Conservation (phyloP, 441 rosid species). For the Pelargonium australe region DNA sequence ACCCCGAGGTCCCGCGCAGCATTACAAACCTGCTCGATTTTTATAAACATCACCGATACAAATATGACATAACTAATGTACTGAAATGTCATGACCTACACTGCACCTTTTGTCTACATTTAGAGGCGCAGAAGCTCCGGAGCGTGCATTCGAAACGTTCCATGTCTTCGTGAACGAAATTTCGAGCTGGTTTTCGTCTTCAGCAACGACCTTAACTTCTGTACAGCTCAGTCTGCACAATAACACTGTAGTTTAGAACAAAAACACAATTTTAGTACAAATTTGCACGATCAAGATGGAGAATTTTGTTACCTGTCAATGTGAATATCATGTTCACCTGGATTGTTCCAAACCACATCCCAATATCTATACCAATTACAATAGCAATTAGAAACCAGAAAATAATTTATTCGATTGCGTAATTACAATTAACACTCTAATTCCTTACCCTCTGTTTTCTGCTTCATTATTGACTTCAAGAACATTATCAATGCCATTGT, state of each 20-base stretch:
- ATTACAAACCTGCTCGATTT: slow-evolving; percentile 41
- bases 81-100: not conserved
- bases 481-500: slow-evolving; percentile 68
- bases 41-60: not conserved
- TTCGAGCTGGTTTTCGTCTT: slow-evolving; percentile 42
- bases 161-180: slow-evolving; percentile 43
- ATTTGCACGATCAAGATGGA: not conserved
- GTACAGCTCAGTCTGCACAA: slow-evolving; percentile 40
- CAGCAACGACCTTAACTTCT: slow-evolving; percentile 31
- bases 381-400: not conserved
- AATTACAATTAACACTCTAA: not conserved
- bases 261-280: slow-evolving; percentile 10
- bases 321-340: slow-evolving; percentile 24
- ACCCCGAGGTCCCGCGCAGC: slow-evolving; percentile 72
- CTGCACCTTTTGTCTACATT: slow-evolving; percentile 42
- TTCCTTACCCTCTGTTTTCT: slow-evolving; percentile 19
- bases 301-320: not conserved
- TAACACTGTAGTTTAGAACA: not conserved
- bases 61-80: too few relatives aligned
- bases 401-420: too few relatives aligned
- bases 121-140: slow-evolving; percentile 29
- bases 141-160: slow-evolving; percentile 38
- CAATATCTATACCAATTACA: slow-evolving; percentile 46
- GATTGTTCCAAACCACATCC: slow-evolving; percentile 56
- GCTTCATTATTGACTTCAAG: slow-evolving; percentile 66